These are phyloP conservation scores for Biscogniauxia mediterranea DNA, from an alignment of 2,329 filamentous ascomycete species.

Conservation along the genomic window DNA sequence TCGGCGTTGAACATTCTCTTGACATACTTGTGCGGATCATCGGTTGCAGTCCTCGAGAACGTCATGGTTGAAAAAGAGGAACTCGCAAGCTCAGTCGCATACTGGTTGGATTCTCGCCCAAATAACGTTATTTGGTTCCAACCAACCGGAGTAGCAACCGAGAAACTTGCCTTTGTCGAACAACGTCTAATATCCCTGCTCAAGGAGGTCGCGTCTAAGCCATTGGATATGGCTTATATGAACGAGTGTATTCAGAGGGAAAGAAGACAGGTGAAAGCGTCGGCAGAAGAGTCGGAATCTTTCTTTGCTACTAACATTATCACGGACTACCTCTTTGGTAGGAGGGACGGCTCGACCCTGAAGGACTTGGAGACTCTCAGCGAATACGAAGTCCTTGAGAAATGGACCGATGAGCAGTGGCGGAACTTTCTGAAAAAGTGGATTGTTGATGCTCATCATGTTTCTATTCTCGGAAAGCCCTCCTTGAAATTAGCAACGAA, in stretches of 20 bases:
- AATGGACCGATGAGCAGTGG: constrained; percentile 85
- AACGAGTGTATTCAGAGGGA: constrained; percentile 82
- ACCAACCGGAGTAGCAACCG: constrained; percentile 81
- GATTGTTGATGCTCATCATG: constrained; percentile 80
- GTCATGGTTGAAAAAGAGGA: constrained; percentile 90
- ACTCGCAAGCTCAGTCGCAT: constrained; percentile 80
- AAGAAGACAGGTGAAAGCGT: constrained; percentile 76
- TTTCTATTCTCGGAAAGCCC: constrained; percentile 85
- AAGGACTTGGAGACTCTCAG: constrained; percentile 54
- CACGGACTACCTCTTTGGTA: constrained; percentile 87
- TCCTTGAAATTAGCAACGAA: constrained; percentile 76
- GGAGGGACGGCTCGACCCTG: constrained; percentile 76
- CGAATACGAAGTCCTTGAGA: constrained; percentile 67
- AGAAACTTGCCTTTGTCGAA: constrained; percentile 80
- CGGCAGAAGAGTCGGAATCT: constrained; percentile 75
- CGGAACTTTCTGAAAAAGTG: constrained; percentile 76
- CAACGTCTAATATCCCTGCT: constrained; percentile 82
- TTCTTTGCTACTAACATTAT: constrained; percentile 87
- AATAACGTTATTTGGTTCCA: constrained; percentile 83
- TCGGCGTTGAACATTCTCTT: constrained; percentile 78
- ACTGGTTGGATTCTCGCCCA: constrained; percentile 75
- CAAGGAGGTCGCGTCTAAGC: constrained; percentile 73
- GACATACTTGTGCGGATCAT: constrained; percentile 88
- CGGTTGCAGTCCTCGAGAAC: constrained; percentile 89
- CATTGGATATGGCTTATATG: constrained; percentile 87